A percentile compares a stretch with the other conserved stretches of the same genome.
phyloP scores from a whole-genome alignment of 2,329 filamentous ascomycete species.

The Botryotinia calthae region DNA sequence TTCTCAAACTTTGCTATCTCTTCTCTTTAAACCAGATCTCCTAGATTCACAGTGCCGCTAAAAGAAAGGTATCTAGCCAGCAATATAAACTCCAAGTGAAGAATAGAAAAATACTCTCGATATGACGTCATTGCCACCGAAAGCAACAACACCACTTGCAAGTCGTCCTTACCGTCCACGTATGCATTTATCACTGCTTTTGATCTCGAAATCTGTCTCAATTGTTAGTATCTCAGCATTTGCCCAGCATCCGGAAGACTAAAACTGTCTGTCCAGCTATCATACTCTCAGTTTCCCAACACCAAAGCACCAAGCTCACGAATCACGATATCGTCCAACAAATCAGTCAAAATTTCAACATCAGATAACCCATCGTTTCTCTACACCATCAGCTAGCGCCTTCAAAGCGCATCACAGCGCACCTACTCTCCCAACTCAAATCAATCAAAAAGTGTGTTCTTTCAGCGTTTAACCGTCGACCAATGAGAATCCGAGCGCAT shows the following conservation, averaged over 20 bases:
- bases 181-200: no score
- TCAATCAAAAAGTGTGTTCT: background rate
- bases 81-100: background rate
- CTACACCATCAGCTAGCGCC: no score
- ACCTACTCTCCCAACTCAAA: background rate
- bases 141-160: background rate
- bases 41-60: fast-evolving
- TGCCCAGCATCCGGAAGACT: background rate
- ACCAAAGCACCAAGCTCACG: background rate
- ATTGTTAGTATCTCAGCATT: no score
- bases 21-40: fast-evolving
- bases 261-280: background rate
- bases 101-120: background rate
- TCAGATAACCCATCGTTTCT: background rate
- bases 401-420: background rate
- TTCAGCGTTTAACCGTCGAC: background rate
- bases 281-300: no score
- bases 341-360: background rate
- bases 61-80: background rate
- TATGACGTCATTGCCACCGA: background rate
- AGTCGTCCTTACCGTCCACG: no score
- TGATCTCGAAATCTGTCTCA: fast-evolving
- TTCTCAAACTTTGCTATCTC: background rate
- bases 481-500: slow-evolving; percentile 1
- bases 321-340: no score